Evolutionary conservation across 2,329 filamentous ascomycete species (phyloP).

Genomic region (Clonostachys byssicola): DNA sequence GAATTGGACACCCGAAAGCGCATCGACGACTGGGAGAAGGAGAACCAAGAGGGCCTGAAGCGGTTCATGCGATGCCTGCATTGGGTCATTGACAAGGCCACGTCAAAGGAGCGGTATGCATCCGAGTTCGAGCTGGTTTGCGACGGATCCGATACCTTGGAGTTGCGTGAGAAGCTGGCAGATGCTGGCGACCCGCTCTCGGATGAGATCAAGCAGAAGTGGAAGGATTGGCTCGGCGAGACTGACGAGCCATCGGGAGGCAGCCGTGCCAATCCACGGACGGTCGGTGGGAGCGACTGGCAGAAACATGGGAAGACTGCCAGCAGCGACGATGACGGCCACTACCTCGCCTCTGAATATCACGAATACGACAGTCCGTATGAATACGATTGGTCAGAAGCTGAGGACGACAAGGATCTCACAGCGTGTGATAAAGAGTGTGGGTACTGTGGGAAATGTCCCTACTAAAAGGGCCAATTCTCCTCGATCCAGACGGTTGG

Average conservation of each 20-base stretch:
- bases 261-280: not conserved
- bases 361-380: not conserved
- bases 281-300: not conserved
- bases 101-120: not conserved
- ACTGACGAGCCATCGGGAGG: not conserved
- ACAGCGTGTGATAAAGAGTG: conserved; percentile 12
- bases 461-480: conserved; percentile 5
- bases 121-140: conserved; percentile 15
- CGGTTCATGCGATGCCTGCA: conserved; percentile 12
- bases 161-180: conserved; percentile 13
- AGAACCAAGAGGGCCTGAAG: conserved; percentile 12
- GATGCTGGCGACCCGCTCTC: conserved; percentile 14
- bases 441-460: conserved; percentile 15
- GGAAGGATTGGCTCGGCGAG: conserved; percentile 5
- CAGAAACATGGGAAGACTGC: not conserved
- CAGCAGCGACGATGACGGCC: conserved; percentile 1
- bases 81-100: conserved; percentile 9
- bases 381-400: not conserved
- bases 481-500: too few relatives aligned
- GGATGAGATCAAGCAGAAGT: conserved; percentile 12
- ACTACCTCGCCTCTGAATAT: not conserved
- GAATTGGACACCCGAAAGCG: conserved; percentile 16
- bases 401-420: conserved; percentile 5
- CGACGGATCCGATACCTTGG: conserved; percentile 6
- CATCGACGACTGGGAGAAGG: conserved; percentile 21